Conservation (phyloP, 768 basidiomycete genomes). For the Sistotremastrum niveocremeum region DNA sequence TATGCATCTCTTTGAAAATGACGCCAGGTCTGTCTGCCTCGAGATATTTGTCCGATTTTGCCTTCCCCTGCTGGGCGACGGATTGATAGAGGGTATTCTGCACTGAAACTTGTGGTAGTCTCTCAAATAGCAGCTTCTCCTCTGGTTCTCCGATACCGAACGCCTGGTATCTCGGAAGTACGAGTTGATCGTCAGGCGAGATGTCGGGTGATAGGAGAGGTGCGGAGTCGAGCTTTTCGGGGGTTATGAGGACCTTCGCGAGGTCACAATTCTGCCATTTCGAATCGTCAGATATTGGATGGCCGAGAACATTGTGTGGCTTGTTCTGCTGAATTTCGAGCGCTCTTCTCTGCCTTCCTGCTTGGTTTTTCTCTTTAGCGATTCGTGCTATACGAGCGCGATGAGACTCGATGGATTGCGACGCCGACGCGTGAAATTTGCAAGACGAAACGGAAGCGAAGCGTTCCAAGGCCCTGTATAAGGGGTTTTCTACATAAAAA, state of each 20-base stretch:
- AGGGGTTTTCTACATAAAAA: no score
- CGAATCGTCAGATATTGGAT: slow-evolving; percentile 43
- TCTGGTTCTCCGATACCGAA: slow-evolving; percentile 44
- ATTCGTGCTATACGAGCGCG: slow-evolving; percentile 15
- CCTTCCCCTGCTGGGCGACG: slow-evolving; percentile 7
- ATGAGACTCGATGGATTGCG: slow-evolving; percentile 5
- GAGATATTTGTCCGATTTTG: slow-evolving; percentile 1
- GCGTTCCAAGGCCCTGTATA: no score
- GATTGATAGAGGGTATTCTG: slow-evolving; percentile 13
- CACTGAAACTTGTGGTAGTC: slow-evolving; percentile 44
- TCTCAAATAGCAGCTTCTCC: slow-evolving; percentile 50
- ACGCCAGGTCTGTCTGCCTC: slow-evolving; percentile 7
- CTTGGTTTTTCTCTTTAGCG: slow-evolving; percentile 15
- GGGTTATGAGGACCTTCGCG: slow-evolving; percentile 45
- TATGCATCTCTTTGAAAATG: slow-evolving; percentile 25
- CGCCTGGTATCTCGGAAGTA: slow-evolving; percentile 1
- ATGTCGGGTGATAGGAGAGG: slow-evolving; percentile 6
- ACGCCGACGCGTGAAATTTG: no score
- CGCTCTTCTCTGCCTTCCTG: slow-evolving; percentile 23
- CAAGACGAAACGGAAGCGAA: no score
- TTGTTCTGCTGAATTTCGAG: slow-evolving; percentile 24
- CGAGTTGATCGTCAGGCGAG: slow-evolving; percentile 3
- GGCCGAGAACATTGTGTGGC: slow-evolving; percentile 67
- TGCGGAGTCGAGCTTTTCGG: slow-evolving; percentile 26
- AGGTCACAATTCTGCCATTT: slow-evolving; percentile 62